phyloP scores from a whole-genome alignment of 495 filamentous ascomycete species.

The Talaromyces stipitatus region DNA sequence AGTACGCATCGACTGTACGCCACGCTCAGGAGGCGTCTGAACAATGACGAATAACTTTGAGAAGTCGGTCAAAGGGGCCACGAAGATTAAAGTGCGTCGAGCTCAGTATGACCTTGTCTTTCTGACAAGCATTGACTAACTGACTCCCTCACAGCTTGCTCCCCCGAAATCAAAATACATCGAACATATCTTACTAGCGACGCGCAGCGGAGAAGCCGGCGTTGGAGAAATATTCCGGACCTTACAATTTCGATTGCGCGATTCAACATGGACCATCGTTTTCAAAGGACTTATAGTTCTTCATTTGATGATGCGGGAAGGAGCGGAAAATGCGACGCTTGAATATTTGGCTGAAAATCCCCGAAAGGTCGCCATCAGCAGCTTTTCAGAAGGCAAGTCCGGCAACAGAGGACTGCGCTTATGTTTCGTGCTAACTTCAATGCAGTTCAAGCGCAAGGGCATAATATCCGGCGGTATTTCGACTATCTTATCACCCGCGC shows the following conservation, averaged over 20 bases:
- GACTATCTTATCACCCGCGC: conserved; percentile 79
- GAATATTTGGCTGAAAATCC: conserved; percentile 78
- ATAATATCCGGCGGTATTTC: conserved; percentile 88
- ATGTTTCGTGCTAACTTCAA: conserved; percentile 14
- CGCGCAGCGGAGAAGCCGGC: conserved; percentile 88
- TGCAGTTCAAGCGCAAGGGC: conserved; percentile 86
- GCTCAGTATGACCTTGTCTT: not conserved
- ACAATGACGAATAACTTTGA: conserved; percentile 76
- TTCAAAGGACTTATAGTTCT: conserved; percentile 95
- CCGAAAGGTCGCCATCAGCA: conserved; percentile 76
- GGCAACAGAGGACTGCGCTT: not conserved
- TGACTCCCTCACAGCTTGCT: conserved; percentile 55
- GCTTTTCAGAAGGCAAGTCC: conserved; percentile 81
- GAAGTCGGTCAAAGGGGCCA: conserved; percentile 89
- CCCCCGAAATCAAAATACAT: conserved; percentile 99
- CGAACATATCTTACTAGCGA: conserved; percentile 94
- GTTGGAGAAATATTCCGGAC: conserved; percentile 94
- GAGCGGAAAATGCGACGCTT: conserved; percentile 81
- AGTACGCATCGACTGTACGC: not conserved
- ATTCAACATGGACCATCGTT: conserved; percentile 95
- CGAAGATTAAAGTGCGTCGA: conserved; percentile 76
- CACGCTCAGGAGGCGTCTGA: not conserved
- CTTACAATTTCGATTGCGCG: conserved; percentile 76
- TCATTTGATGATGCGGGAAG: conserved; percentile 96
- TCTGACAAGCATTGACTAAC: conserved; percentile 8